These are phyloP conservation scores for Tulasnella sp. DNA, from an alignment of 768 basidiomycete genomes.

Conservation along the genomic window DNA sequence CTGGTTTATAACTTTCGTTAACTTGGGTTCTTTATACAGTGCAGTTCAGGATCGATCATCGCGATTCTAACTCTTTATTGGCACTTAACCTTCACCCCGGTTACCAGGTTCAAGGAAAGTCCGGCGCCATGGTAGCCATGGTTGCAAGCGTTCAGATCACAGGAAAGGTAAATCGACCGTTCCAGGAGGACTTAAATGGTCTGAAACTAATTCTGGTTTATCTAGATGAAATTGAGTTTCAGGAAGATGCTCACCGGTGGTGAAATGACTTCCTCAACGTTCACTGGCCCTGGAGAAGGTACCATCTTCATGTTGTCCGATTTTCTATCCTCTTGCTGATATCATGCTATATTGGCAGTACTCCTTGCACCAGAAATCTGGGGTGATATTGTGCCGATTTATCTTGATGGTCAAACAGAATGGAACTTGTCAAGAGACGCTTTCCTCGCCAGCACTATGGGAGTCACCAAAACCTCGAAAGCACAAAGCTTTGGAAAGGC, in stretches of 20 bases:
- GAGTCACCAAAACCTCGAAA: constrained; percentile 22
- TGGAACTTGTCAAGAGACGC: constrained; percentile 26
- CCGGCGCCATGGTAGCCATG: constrained; percentile 28
- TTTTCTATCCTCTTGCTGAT: not conserved
- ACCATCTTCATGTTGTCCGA: not conserved
- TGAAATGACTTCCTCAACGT: constrained; percentile 17
- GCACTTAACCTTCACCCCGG: constrained; percentile 23
- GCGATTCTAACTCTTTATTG: constrained; percentile 27
- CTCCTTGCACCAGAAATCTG: constrained; percentile 27
- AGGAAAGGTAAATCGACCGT: constrained; percentile 21
- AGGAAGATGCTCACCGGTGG: constrained; percentile 25
- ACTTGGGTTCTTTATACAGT: no score
- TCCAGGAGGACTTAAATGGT: not conserved
- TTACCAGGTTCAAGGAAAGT: constrained; percentile 25
- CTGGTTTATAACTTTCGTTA: no score
- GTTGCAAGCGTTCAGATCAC: constrained; percentile 24
- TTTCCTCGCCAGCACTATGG: constrained; percentile 24
- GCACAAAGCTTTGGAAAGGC: constrained; percentile 24
- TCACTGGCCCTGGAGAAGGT: constrained; percentile 20
- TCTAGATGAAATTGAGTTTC: constrained; percentile 15
- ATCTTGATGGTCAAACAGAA: constrained; percentile 21
- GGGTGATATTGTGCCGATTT: constrained; percentile 27
- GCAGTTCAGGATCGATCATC: constrained; percentile 25
- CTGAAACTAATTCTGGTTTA: not conserved
- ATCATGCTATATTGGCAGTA: constrained; percentile 17